Conservation (phyloP, 768 basidiomycete genomes). For the Lactarius sp. region DNA sequence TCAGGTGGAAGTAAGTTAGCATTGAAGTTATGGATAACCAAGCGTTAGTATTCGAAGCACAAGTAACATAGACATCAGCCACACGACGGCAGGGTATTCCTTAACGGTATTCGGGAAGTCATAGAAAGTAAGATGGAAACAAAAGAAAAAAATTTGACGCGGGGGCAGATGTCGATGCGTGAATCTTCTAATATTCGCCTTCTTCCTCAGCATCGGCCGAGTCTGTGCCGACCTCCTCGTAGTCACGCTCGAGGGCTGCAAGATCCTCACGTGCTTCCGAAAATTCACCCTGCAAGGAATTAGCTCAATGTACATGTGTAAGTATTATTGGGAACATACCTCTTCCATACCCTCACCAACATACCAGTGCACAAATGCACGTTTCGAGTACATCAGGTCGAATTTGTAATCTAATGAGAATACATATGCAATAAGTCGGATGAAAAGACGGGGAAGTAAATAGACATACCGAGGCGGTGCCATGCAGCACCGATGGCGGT, state of each 20-base stretch:
- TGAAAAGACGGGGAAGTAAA: not conserved
- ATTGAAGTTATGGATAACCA: constrained; percentile 25
- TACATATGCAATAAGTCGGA: constrained; percentile 9
- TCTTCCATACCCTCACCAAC: constrained; percentile 99
- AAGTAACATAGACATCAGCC: constrained; percentile 22
- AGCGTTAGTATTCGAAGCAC: constrained; percentile 24
- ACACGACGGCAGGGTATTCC: constrained; percentile 12
- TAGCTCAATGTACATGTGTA: constrained; percentile 12
- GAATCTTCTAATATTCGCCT: constrained; percentile 46
- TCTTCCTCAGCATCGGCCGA: constrained; percentile 69
- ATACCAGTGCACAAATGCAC: constrained; percentile 91
- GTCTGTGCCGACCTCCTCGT: constrained; percentile 83
- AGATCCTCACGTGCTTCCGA: constrained; percentile 98
- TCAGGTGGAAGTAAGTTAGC: constrained; percentile 22
- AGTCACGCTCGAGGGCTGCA: constrained; percentile 94
- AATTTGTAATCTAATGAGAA: constrained; percentile 81
- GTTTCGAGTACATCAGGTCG: constrained; percentile 95
- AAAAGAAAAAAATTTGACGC: not conserved
- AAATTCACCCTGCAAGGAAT: constrained; percentile 74
- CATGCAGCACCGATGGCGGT: constrained; percentile 93
- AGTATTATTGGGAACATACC: constrained; percentile 33
- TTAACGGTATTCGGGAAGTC: constrained; percentile 6
- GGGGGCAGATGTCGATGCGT: constrained; percentile 1
- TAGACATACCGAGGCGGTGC: constrained; percentile 65
- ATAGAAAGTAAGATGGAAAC: constrained; percentile 9